Percentiles rank a stretch among this genome's conserved stretches.
Conservation (phyloP, 306 rosid species). For the Vigna unguiculata region DNA sequence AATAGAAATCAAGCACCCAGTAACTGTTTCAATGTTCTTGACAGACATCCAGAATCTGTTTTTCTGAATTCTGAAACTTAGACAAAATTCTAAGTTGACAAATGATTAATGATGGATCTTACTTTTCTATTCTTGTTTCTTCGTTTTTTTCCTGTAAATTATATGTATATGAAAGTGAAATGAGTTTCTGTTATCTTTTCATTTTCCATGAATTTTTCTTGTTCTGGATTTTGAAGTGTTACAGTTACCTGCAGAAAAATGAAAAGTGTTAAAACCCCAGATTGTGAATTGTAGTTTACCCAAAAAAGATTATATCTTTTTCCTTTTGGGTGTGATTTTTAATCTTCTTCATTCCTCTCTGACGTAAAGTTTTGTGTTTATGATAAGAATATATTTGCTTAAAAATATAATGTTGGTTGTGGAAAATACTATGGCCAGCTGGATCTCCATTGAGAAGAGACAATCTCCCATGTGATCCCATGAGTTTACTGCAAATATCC, state of each 20-base stretch:
- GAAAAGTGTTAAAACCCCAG: background rate
- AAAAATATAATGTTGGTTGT: constrained; percentile 40
- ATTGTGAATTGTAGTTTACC: constrained; percentile 3
- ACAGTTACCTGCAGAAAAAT: background rate
- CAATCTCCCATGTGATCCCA: constrained; percentile 52
- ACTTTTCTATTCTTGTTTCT: no score
- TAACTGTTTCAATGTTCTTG: background rate
- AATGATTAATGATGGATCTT: background rate
- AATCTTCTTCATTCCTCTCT: background rate
- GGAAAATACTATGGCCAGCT: constrained; percentile 44
- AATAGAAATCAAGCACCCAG: background rate
- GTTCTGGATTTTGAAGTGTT: background rate
- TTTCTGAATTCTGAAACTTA: constrained; percentile 5
- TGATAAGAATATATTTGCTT: constrained; percentile 3
- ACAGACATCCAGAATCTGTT: background rate
- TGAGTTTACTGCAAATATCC: constrained; percentile 28
- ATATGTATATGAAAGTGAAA: no score
- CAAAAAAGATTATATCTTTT: background rate
- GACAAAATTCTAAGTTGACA: background rate
- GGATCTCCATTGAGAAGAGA: constrained; percentile 42
- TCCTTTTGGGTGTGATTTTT: background rate
- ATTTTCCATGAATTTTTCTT: background rate
- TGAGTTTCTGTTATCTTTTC: background rate
- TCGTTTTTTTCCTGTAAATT: no score
- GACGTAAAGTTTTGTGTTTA: background rate